phyloP scores from a whole-genome alignment of 2,329 filamentous ascomycete species.

The Coleophoma eucalyptorum region DNA sequence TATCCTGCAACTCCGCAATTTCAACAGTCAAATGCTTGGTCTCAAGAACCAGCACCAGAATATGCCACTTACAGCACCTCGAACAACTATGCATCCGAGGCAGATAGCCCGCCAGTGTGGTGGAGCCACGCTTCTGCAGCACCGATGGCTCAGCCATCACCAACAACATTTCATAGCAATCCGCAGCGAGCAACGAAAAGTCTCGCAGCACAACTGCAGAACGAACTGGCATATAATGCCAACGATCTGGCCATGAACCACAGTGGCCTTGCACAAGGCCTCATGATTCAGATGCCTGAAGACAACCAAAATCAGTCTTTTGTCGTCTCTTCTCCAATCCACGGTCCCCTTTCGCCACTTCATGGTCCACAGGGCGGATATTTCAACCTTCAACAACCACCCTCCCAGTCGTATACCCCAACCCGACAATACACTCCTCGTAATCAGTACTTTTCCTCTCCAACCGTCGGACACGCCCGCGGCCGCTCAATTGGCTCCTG shows the following conservation, averaged over 20 bases:
- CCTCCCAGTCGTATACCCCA: slow-evolving; percentile 2
- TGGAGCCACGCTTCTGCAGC: slow-evolving; percentile 23
- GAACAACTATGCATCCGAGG: slow-evolving; percentile 8
- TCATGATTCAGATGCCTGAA: slow-evolving; percentile 26
- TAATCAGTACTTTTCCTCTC: background rate
- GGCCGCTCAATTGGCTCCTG: slow-evolving; percentile 6
- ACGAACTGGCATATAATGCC: slow-evolving; percentile 17
- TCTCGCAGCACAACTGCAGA: slow-evolving; percentile 24
- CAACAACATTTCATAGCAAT: slow-evolving; percentile 18
- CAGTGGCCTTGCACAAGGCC: slow-evolving; percentile 14
- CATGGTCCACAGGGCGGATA: slow-evolving; percentile 12
- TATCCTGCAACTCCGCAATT: slow-evolving; percentile 21
- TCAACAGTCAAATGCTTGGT: slow-evolving; percentile 17
- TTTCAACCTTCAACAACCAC: slow-evolving; percentile 5
- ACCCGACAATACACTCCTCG: background rate
- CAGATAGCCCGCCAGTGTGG: slow-evolving; percentile 20
- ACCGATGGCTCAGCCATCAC: slow-evolving; percentile 21
- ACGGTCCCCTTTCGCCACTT: slow-evolving; percentile 2
- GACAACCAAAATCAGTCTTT: slow-evolving; percentile 11
- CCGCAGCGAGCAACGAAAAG: slow-evolving; percentile 21
- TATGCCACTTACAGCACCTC: slow-evolving; percentile 9
- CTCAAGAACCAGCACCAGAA: slow-evolving; percentile 13
- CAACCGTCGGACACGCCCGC: slow-evolving; percentile 1
- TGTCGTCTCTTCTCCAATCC: slow-evolving; percentile 9
- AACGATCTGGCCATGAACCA: slow-evolving; percentile 13